Conservation (phyloP, 2,329 filamentous ascomycete genomes). For the Whalleya microplaca region DNA sequence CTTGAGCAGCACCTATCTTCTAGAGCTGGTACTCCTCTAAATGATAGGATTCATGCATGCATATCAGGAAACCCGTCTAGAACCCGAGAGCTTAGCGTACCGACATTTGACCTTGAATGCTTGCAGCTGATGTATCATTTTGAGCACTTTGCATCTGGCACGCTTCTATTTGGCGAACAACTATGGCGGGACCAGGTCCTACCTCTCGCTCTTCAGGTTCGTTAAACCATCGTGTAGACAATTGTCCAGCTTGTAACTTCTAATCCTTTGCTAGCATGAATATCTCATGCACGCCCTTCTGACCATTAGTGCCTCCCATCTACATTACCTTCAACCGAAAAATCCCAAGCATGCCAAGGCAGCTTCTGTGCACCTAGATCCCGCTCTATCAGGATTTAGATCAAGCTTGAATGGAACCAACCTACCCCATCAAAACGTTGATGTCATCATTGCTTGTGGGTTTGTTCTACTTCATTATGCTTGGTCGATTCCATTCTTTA, state of each 20-base stretch:
- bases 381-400: conserved; percentile 5
- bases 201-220: conserved; percentile 8
- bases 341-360: neutral
- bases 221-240: neutral
- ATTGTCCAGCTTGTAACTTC: neutral
- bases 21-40: no score
- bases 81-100: neutral
- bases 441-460: conserved; percentile 7
- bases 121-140: conserved; percentile 11
- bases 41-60: neutral
- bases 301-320: conserved; percentile 6
- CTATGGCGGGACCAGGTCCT: conserved; percentile 3
- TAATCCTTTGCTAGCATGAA: conserved; percentile 1
- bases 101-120: neutral
- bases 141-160: conserved; percentile 7
- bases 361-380: conserved; percentile 2
- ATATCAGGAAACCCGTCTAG: neutral
- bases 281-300: conserved; percentile 38
- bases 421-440: neutral
- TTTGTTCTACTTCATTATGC: conserved; percentile 15
- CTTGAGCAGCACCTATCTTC: no score
- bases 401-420: neutral
- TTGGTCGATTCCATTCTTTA: conserved; percentile 6
- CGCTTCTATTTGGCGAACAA: conserved; percentile 1
- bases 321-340: conserved; percentile 5